Base-by-base conservation (phyloP, 805 yeast genomes). In the Candida morakotiae region DNA sequence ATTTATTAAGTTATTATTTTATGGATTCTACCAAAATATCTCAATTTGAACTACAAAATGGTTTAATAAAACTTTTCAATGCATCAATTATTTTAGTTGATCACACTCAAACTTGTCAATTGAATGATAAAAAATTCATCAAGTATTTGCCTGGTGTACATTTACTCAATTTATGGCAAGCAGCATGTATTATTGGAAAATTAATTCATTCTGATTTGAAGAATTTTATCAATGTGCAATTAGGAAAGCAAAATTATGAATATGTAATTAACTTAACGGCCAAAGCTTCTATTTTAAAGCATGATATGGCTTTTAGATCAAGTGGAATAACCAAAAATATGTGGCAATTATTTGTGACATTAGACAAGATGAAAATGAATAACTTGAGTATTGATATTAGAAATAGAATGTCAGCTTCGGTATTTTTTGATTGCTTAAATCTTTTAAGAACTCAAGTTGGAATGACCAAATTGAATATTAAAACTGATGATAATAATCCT, bases 301-400 rank as follows among this genome's bases (percentile, higher is more conserved):
- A 89, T 60, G 98, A 91, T 54, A 81, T 93, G 71, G 87, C 97
- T 0, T 87, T 86, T 56, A 74, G 98, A 46, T 85, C 95, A 0
- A 81, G 95, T 31, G 96, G 96, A 7, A 87, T 93, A 41, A 87
- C 93, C 93, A 76, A 84, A 51, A 88, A 88, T 53, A 81, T 88
- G 68, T 91, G 98, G 98, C 86, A 83, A 42, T 69, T 88, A 41
- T 85, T 85, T 58, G 75, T 82, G 35, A 72, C 82, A 4, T 64
- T 88, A 47, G 76, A 79, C 45, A 81, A 76, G 28, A 77, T 74
- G 43, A 58, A 58, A n/a, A 47, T 55, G 39, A 58, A 61, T 8
- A 56, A 57, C 11, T 53, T 63, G 21, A 62, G 66, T 28, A 79
- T 85, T 3, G 73, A 73, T 2, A 81, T 89, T 11, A 71, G 85